These are phyloP conservation scores for Musa balbisiana DNA, from an alignment of 202 grass and related monocot species.

Conservation along the genomic window DNA sequence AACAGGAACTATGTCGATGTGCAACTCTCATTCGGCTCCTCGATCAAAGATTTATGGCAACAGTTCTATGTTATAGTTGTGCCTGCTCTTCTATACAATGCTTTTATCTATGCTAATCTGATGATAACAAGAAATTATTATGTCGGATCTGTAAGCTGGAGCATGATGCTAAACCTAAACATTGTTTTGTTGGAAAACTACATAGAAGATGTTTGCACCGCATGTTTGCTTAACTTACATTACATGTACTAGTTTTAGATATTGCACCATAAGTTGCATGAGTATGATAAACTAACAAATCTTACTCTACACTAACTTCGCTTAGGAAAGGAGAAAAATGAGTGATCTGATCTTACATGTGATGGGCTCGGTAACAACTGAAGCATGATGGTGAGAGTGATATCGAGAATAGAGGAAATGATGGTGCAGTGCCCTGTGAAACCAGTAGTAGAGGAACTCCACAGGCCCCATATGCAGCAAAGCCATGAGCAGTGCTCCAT, in stretches of 20 bases:
- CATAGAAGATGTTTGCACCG: neutral
- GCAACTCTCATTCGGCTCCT: too few species aligned
- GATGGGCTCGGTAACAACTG: conserved; percentile 91
- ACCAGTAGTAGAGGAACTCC: conserved; percentile 98
- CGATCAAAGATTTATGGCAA: too few species aligned
- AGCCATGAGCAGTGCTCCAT: conserved; percentile 40
- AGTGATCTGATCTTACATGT: conserved; percentile 50
- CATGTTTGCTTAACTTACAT: neutral
- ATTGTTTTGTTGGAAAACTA: neutral
- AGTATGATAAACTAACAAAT: neutral
- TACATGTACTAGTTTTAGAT: neutral
- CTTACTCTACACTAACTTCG: neutral
- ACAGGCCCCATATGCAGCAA: conserved; percentile 64
- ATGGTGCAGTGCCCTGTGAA: conserved; percentile 87
- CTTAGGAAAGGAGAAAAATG: too few species aligned
- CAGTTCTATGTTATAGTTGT: too few species aligned
- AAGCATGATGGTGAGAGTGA: conserved; percentile 91
- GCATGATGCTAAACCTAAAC: neutral
- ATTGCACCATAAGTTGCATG: neutral
- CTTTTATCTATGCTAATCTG: too few species aligned
- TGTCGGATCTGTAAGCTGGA: neutral
- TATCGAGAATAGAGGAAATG: conserved; percentile 92
- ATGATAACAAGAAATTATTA: neutral
- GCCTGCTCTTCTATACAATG: too few species aligned
- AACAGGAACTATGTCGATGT: too few species aligned